Evolutionary conservation across 345 rosid genomes (phyloP), one percentile per base, ranked within the genome.

Genomic region (Camelina neglecta): DNA sequence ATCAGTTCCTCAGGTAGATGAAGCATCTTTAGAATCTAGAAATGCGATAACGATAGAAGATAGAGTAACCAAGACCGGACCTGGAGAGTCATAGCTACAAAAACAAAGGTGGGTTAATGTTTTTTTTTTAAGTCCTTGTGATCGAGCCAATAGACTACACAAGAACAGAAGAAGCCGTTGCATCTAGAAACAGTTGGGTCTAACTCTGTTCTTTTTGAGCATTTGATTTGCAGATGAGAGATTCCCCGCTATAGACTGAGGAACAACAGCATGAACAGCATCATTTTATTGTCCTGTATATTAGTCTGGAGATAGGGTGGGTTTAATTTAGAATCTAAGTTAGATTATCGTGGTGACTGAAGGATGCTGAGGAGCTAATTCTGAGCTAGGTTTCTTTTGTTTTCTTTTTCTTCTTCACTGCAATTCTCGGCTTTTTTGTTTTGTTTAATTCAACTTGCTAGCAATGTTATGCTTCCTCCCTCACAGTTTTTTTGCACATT

Each of bases 11-110:
- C 67, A 64, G 55, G 53, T 39, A 10, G 67, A 77, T 71, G 80
- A 65, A 77, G 55, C 60, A 8, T 63, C 80, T 63, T 70, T 76
- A 64, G 80, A 76, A 76, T 70, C 80, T 55, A 76, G 80, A 58
- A 76, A 76, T 48, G 80, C 75, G 1, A 58, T 76, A 55, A 11
- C 61, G 6, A 76, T 76, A 16, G 75, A 76, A 47, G 80, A 63
- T 76, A 39, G 72, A 48, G 76, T 51, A 55, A 70, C 39, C 23
- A 65, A 64, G 47, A 45, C 55, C 11, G 76, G 76, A 48, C 26
- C 55, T 71, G 56, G 67, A 71, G 76, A 65, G 67, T 54, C 67
- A 24, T 64, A 71, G 72, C 72, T 71, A 36, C 38, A 70, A 55
- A 63, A 18, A 26, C 20, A 42, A 69, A 76, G 75, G 71, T 76